These are phyloP conservation scores for Pythium dissimile DNA, from an alignment of 352 stramenopile species.

Conservation along the genomic window DNA sequence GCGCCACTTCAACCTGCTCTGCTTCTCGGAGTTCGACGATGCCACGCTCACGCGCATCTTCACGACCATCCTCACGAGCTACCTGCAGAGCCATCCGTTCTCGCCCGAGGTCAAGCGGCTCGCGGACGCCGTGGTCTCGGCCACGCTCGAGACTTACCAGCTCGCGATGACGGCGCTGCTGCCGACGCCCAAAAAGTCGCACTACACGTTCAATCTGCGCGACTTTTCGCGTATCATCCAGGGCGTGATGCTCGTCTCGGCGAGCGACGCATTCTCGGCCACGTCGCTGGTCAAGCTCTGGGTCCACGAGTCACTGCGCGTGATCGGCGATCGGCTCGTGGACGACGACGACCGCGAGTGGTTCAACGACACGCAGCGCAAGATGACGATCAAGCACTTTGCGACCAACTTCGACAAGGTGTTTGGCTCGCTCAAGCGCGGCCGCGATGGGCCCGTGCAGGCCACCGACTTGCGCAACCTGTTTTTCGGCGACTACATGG, in stretches of 20 bases:
- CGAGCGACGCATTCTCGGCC: constrained; percentile 78
- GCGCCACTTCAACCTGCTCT: constrained; percentile 92
- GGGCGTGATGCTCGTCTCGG: constrained; percentile 89
- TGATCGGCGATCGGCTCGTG: constrained; percentile 94
- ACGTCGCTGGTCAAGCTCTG: constrained; percentile 89
- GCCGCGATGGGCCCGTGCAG: constrained; percentile 65
- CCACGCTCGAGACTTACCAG: constrained; percentile 91
- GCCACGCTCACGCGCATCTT: constrained; percentile 92
- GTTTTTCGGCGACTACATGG: constrained; percentile 93
- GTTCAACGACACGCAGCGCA: constrained; percentile 89
- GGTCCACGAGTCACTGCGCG: constrained; percentile 92
- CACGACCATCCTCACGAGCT: constrained; percentile 87
- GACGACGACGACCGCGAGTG: constrained; percentile 91
- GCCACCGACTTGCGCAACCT: constrained; percentile 85
- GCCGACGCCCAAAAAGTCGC: constrained; percentile 92
- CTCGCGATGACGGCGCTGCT: constrained; percentile 81
- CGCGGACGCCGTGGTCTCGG: constrained; percentile 76
- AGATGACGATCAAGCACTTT: constrained; percentile 88
- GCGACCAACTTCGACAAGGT: constrained; percentile 85
- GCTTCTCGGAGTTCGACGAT: constrained; percentile 93
- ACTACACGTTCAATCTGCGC: constrained; percentile 96
- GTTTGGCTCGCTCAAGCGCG: constrained; percentile 76
- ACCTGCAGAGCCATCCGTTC: constrained; percentile 72
- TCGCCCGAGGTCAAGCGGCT: constrained; percentile 67
- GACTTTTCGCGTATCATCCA: constrained; percentile 94